Percentiles rank a stretch among this genome's conserved stretches.
phyloP scores from a whole-genome alignment of 2,329 filamentous ascomycete species.

The Pseudocercospora fijiensis region DNA sequence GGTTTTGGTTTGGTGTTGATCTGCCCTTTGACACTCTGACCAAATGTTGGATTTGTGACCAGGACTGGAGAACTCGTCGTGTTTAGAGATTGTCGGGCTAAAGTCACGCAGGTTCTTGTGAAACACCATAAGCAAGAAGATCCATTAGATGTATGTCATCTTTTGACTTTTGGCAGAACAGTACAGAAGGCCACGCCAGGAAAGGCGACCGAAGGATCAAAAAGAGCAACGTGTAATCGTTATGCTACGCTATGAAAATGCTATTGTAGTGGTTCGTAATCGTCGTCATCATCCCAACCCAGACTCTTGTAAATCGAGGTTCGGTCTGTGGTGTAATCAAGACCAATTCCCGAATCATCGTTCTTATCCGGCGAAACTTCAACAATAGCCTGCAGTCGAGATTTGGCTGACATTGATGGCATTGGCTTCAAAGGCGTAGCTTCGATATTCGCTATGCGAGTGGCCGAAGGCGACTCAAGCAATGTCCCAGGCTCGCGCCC shows the following conservation, averaged over 20 bases:
- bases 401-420: conserved; percentile 20
- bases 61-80: not conserved
- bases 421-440: conserved; percentile 25
- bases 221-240: not conserved
- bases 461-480: conserved; percentile 29
- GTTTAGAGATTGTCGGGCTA: no score
- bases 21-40: not conserved
- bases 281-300: conserved; percentile 48
- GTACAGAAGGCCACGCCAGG: not conserved
- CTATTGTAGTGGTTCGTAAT: conserved; percentile 40
- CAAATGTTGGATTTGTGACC: not conserved
- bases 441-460: conserved; percentile 17
- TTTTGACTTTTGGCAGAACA: not conserved
- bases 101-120: no score
- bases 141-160: no score
- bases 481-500: conserved; percentile 25
- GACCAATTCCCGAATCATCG: conserved; percentile 14
- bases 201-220: not conserved
- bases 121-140: no score
- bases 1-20: no score
- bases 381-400: not conserved
- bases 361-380: not conserved
- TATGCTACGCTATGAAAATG: conserved; percentile 7
- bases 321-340: conserved; percentile 5
- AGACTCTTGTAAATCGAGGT: conserved; percentile 43